phyloP scores from a whole-genome alignment of 129 eudicot genomes.

The Logfia minima region DNA sequence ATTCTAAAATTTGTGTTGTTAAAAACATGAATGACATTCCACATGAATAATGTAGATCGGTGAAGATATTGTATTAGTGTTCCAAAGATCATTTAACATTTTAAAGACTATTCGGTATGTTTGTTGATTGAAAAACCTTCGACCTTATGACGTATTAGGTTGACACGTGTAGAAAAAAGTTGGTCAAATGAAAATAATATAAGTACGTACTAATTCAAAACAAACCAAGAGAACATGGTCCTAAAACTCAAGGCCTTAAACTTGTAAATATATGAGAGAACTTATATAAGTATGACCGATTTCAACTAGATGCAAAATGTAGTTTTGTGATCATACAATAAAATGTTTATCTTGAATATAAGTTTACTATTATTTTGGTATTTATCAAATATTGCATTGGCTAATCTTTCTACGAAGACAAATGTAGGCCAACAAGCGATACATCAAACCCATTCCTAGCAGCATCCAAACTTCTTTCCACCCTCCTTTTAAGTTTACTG shows the following conservation, averaged over 20 bases:
- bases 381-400: conserved; percentile 46
- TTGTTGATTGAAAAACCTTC: too few relatives aligned
- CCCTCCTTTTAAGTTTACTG: conserved; percentile 76
- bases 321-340: conserved; percentile 25
- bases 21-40: too few relatives aligned
- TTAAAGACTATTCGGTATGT: too few relatives aligned
- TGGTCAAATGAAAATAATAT: too few relatives aligned
- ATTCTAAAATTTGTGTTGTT: too few relatives aligned
- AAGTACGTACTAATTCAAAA: too few relatives aligned
- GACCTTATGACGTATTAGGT: too few relatives aligned
- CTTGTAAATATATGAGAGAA: neutral
- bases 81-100: too few relatives aligned
- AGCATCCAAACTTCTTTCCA: conserved; percentile 85
- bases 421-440: conserved; percentile 66
- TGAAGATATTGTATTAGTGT: too few relatives aligned
- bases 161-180: too few relatives aligned
- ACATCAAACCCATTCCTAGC: conserved; percentile 76
- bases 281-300: neutral
- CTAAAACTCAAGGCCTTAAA: neutral
- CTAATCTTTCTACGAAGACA: conserved; percentile 68
- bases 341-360: conserved; percentile 5
- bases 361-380: neutral
- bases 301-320: conserved; percentile 5
- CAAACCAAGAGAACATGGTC: too few relatives aligned
- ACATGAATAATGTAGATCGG: too few relatives aligned